phyloP scores from a whole-genome alignment of 805 yeast species.

The Alloascoidea hylecoeti region DNA sequence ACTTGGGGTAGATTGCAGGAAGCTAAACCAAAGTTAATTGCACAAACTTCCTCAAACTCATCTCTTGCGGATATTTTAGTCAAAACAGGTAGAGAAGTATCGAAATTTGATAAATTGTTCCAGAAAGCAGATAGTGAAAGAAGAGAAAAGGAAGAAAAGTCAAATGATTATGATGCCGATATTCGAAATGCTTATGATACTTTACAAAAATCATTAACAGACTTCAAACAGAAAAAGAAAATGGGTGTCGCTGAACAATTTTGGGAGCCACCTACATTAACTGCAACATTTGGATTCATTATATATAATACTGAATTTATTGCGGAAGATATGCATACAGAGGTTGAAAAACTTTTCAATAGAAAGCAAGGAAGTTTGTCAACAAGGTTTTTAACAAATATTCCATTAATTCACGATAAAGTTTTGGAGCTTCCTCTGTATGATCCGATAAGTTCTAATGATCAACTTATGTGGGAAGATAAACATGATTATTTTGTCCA shows the following conservation, averaged over 20 bases:
- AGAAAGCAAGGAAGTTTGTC: no score
- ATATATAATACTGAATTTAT: no score
- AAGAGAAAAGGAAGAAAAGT: not conserved
- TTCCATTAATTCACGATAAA: slow-evolving; percentile 19
- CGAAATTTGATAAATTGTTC: not conserved
- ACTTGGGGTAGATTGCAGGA: not conserved
- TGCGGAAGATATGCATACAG: no score
- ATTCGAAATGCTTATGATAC: not conserved
- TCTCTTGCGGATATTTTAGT: not conserved
- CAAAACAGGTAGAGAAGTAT: not conserved
- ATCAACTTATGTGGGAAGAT: slow-evolving; percentile 6
- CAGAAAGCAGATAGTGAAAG: not conserved
- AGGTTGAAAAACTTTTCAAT: no score
- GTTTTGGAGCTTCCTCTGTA: slow-evolving; percentile 18
- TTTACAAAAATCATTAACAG: not conserved
- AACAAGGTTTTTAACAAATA: slow-evolving; percentile 22
- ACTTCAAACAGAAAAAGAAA: no score
- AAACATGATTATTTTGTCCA: slow-evolving; percentile 24
- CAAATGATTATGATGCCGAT: not conserved
- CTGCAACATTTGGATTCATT: no score
- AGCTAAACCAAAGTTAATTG: not conserved
- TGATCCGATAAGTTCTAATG: slow-evolving; percentile 15
- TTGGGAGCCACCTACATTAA: not conserved
- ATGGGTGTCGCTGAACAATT: not conserved
- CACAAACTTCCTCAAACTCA: not conserved